Evolutionary conservation across 129 eudicot genomes (phyloP), one percentile per base, ranked within the genome.

Genomic region (Tanacetum coccineum): DNA sequence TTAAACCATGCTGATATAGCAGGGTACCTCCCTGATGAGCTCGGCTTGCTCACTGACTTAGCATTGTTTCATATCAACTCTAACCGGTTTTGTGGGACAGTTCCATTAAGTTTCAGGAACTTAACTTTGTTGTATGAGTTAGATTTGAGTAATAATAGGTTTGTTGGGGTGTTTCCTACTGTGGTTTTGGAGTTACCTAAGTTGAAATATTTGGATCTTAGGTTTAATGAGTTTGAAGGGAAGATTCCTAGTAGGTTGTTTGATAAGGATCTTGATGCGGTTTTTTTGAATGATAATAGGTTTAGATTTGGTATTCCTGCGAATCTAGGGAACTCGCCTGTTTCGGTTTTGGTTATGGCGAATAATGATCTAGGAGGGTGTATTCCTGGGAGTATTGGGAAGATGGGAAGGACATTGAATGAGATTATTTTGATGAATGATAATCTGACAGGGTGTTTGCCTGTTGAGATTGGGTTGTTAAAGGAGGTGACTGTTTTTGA

Each of bases 301-400:
- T 91, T 91, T 63, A 26, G 19, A 17, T 75, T 76, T 1, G 60
- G 67, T 0, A 46, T 85, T 7, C 98, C 98, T 0, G 32, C 55
- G 47, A 85, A 83, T 36, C 9, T 91, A 4, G 91, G 95, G 0
- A 88, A 87, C 22, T 87, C 91, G 0, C 76, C 96, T 0, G 96
- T 85, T 0, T 87, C 98, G 0, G 98, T 84, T 0, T 1, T 91
- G 2, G 98, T 88, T 11, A 6, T 88, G 52, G 96, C 96, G 6
- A 85, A 88, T 46, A 91, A 85, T 21, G 67, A 85, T 26, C 48
- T 87, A 4, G 81, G 73, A 8, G 96, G 97, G 15, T 91, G 97
- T 72, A 71, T 91, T 47, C 96, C 97, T 1, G 13, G 80, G 17
- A 72, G 82, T 10, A 87, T 91, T 1, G 83, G 84, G 0, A 74